phyloP scores from a whole-genome alignment of 2,329 filamentous ascomycete species.

The Graphium sp. region DNA sequence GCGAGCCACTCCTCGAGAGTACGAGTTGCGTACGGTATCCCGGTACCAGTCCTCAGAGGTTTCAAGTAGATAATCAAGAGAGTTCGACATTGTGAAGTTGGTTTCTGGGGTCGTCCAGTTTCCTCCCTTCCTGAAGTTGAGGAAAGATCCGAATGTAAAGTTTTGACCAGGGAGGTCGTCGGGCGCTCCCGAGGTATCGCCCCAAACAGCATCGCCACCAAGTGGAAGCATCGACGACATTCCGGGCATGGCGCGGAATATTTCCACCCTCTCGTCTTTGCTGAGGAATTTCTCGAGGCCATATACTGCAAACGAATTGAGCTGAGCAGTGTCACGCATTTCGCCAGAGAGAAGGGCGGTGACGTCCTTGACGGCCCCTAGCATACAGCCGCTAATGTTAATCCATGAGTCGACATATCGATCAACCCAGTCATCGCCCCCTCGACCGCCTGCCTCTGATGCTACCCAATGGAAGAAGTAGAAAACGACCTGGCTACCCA shows the following conservation, averaged over 20 bases:
- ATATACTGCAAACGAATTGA: conserved; percentile 93
- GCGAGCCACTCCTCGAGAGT: conserved; percentile 78
- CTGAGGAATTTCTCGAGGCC: conserved; percentile 91
- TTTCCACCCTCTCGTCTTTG: conserved; percentile 76
- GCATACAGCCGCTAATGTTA: conserved; percentile 96
- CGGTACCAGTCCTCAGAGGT: conserved; percentile 77
- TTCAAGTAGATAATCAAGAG: conserved; percentile 61
- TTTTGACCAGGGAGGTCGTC: conserved; percentile 66
- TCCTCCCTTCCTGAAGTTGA: conserved; percentile 61
- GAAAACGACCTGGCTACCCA: conserved; percentile 91
- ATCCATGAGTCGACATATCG: conserved; percentile 86
- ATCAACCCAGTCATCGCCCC: conserved; percentile 81
- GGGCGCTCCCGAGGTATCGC: conserved; percentile 70
- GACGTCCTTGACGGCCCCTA: conserved; percentile 81
- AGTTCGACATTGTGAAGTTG: conserved; percentile 70
- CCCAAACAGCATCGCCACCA: conserved; percentile 90
- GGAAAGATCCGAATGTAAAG: conserved; percentile 59
- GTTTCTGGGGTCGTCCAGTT: conserved; percentile 46
- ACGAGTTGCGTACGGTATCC: conserved; percentile 53
- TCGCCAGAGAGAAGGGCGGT: conserved; percentile 86
- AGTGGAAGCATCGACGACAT: conserved; percentile 94
- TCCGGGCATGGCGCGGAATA: conserved; percentile 94
- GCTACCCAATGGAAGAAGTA: conserved; percentile 75
- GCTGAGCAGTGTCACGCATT: conserved; percentile 94
- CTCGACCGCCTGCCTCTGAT: conserved; percentile 57